Evolutionary conservation across 306 rosid genomes (phyloP), one percentile per base, ranked within the genome.

Genomic region (Luffa aegyptiaca): DNA sequence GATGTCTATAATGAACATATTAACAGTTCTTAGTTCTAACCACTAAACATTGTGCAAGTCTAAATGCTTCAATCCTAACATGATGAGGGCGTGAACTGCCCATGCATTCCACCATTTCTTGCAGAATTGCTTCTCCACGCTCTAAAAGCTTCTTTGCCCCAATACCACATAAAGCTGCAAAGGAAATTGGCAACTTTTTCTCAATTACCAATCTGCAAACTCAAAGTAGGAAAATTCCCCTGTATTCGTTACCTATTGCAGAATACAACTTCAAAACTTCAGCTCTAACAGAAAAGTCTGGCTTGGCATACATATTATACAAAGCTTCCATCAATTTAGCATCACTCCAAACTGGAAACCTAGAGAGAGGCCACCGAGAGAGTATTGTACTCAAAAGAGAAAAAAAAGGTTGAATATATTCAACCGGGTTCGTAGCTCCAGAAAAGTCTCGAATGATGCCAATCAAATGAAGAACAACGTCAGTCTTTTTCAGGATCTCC

Each of bases 311-410:
- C 79, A 88, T 76, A 72, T 82, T 80, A 49, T 82, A 84, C 81
- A 94, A 83, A 75, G 75, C 80, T 82, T 82, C 83, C 88, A 84
- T 90, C 81, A 90, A 76, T 70, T 82, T 83, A 80, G 53, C 83
- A 80, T 92, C 93, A 74, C 81, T 86, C 89, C 85, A 91, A 70
- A 91, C 88, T 75, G 84, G 86, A 84, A 84, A 90, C 81, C 98
- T 90, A 79, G 97, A 87, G 2, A 83, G 82, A 80, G 92, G 88
- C 93, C 94, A 91, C 73, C 91, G 85, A 84, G 82, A 79, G 59
- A 94, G 85, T 84, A 92, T 81, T 71, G 88, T 84, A 81, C 97
- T 89, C 88, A 94, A 87, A 78, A 94, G 93, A 51, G 90, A 89
- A 83, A 79, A 83, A 91, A 92, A 88, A 85, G 85, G 87, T 77